Conservation (phyloP, 75 land plant species). For the Isoetes taiwanensis region DNA sequence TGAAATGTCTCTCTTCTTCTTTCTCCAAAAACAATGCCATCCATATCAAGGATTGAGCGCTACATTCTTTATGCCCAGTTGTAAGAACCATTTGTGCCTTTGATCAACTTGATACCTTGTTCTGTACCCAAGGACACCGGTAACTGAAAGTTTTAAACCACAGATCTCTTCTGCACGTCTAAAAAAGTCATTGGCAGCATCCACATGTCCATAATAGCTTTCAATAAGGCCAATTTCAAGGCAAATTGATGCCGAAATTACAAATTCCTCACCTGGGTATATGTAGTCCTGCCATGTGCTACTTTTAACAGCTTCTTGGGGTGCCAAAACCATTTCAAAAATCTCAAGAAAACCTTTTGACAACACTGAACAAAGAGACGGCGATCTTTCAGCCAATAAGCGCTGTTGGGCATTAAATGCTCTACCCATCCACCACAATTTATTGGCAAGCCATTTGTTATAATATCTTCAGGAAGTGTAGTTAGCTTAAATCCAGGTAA, state of each 20-base stretch:
- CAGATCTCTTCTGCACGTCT: conserved; percentile 46
- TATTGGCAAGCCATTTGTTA: too few species aligned
- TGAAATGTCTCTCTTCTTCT: neutral
- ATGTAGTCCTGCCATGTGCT: conserved; percentile 39
- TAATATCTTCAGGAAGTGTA: too few species aligned
- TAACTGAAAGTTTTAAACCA: conserved; percentile 52
- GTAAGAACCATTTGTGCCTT: too few species aligned
- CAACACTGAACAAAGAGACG: conserved; percentile 40
- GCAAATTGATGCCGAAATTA: conserved; percentile 35
- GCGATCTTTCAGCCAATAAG: conserved; percentile 61
- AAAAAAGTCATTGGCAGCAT: conserved; percentile 42
- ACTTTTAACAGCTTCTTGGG: conserved; percentile 35
- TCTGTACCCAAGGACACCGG: conserved; percentile 71
- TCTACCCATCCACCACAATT: conserved; percentile 80
- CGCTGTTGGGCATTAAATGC: conserved; percentile 47
- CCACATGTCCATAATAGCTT: conserved; percentile 43
- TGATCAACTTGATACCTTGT: conserved; percentile 77
- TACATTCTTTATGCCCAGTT: too few species aligned
- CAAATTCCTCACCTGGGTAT: conserved; percentile 23
- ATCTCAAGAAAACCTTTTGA: conserved; percentile 21
- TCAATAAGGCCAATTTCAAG: conserved; percentile 65
- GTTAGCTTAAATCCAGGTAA: too few species aligned
- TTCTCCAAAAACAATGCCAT: conserved; percentile 7
- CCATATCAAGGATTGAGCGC: neutral
- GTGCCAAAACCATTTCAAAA: conserved; percentile 15